Evolutionary conservation across 805 yeast genomes (phyloP).

Genomic region (Torulaspora maleeae): DNA sequence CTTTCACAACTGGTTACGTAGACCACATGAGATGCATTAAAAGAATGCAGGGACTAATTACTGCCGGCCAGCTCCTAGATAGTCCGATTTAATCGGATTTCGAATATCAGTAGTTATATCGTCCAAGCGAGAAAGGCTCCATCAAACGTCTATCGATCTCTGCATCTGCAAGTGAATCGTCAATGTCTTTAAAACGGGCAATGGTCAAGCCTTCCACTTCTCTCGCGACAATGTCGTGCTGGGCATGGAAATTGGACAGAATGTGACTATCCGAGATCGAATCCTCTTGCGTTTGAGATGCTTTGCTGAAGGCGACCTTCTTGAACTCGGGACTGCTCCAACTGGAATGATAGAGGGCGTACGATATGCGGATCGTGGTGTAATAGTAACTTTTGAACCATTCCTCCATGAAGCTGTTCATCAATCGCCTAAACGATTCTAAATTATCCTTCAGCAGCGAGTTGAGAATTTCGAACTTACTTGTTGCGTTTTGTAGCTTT

Average conservation of each 20-base stretch:
- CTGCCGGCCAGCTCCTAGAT: neutral
- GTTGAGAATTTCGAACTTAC: conserved; percentile 19
- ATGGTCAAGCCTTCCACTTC: conserved; percentile 8
- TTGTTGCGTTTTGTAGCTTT: conserved; percentile 10
- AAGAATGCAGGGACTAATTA: neutral
- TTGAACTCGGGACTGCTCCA: conserved; percentile 18
- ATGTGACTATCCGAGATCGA: conserved; percentile 2
- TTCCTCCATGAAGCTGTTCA: conserved; percentile 12
- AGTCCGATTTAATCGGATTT: neutral
- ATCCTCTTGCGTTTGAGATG: neutral
- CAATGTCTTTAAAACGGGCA: neutral
- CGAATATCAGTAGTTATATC: neutral
- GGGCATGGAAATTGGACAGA: conserved; percentile 10
- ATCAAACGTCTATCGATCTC: neutral
- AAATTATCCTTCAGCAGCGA: conserved; percentile 16
- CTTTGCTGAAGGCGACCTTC: conserved; percentile 7
- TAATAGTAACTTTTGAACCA: conserved; percentile 24
- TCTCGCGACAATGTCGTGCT: conserved; percentile 8
- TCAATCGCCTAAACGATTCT: conserved; percentile 9
- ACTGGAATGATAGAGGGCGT: conserved; percentile 19
- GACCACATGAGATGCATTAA: neutral
- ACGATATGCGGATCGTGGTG: conserved; percentile 20
- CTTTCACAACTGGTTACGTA: neutral
- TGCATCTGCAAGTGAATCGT: neutral
- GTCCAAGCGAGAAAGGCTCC: neutral